A percentile compares a stretch with the other conserved stretches of the same genome.
Conservation (phyloP, 345 rosid species). For the Draba incana region DNA sequence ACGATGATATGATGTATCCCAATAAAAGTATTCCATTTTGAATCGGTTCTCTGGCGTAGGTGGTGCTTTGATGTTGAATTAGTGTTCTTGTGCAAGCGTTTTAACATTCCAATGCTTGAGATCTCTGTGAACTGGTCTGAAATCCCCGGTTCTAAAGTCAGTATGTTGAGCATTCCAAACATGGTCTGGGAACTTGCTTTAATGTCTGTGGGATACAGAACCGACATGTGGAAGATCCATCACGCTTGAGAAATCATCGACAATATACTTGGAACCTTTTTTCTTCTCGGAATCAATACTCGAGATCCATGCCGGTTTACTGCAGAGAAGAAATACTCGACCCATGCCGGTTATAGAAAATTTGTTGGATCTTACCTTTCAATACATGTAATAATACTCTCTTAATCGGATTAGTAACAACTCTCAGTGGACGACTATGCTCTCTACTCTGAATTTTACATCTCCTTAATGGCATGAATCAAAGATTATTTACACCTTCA, state of each 20-base stretch:
- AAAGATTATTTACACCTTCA: background rate
- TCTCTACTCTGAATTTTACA: slow-evolving; percentile 7
- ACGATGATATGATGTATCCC: background rate
- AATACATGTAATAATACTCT: slow-evolving; percentile 20
- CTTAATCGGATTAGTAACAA: background rate
- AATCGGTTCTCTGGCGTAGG: slow-evolving; percentile 47
- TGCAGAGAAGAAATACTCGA: no score
- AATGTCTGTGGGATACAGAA: slow-evolving; percentile 89
- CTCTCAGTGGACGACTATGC: background rate
- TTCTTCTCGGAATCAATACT: background rate
- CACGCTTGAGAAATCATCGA: slow-evolving; percentile 32
- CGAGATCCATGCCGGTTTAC: background rate
- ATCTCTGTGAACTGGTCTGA: slow-evolving; percentile 94
- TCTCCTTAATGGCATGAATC: background rate
- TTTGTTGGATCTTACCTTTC: slow-evolving; percentile 7
- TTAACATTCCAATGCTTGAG: slow-evolving; percentile 71
- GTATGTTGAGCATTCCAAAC: slow-evolving; percentile 82
- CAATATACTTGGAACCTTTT: slow-evolving; percentile 20
- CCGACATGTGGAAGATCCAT: slow-evolving; percentile 71
- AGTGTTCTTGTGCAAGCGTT: slow-evolving; percentile 86
- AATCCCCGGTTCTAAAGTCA: slow-evolving; percentile 97
- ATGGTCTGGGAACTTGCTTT: slow-evolving; percentile 98
- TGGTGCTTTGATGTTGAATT: slow-evolving; percentile 99
- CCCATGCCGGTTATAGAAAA: background rate
- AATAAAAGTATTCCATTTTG: background rate